Evolutionary conservation across 2,329 filamentous ascomycete genomes (phyloP).

Genomic region (Ophiostoma piceae): DNA sequence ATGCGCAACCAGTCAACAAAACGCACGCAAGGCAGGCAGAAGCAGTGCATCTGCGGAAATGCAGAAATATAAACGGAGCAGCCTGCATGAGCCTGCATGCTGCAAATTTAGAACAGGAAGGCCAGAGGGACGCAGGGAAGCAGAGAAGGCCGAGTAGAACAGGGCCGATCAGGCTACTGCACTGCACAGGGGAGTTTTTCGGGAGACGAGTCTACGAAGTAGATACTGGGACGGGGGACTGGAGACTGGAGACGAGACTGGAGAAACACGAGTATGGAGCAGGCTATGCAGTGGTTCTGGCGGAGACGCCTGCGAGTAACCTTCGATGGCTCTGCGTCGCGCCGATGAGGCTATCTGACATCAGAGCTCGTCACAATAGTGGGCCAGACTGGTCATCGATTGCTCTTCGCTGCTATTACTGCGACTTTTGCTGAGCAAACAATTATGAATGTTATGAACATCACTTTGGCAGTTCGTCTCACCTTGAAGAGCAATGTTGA

Average conservation of each 20-base stretch:
- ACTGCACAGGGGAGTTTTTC: conserved; percentile 6
- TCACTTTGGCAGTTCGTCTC: no score
- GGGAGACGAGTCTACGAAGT: neutral
- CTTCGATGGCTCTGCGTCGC: conserved; percentile 9
- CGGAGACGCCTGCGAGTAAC: neutral
- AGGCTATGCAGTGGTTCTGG: neutral
- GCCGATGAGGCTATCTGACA: conserved; percentile 11
- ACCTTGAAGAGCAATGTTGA: neutral
- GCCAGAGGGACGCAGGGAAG: neutral
- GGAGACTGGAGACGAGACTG: neutral
- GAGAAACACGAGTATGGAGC: conserved; percentile 8
- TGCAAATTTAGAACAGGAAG: neutral
- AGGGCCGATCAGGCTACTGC: conserved; percentile 9
- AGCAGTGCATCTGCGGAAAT: neutral
- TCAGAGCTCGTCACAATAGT: conserved; percentile 1
- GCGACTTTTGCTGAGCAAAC: neutral
- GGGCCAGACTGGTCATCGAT: neutral
- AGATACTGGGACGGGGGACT: neutral
- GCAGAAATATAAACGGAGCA: neutral
- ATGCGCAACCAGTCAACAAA: neutral
- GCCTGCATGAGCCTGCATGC: neutral
- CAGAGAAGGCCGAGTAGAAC: neutral
- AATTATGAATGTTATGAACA: neutral
- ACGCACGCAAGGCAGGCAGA: neutral
- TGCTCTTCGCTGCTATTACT: neutral